phyloP scores from a whole-genome alignment of 2,329 filamentous ascomycete species.

The Talaromyces sp. region DNA sequence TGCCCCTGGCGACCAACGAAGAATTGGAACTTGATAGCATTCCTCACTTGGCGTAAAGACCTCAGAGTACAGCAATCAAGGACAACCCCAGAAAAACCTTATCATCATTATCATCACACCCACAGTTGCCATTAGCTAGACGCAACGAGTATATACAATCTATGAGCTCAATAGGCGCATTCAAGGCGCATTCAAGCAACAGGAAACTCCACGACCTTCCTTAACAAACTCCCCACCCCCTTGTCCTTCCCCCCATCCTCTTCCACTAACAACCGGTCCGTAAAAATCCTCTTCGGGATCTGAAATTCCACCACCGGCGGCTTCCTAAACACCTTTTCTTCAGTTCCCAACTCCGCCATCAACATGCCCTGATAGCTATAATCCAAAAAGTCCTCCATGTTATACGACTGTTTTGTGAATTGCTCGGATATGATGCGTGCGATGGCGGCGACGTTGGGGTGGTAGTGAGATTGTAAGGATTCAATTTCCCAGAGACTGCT shows the following conservation, averaged over 20 bases:
- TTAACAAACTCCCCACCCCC: conserved; percentile 35
- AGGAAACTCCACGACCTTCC: conserved; percentile 39
- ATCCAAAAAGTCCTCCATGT: conserved; percentile 94
- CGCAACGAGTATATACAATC: not conserved
- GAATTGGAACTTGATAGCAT: not conserved
- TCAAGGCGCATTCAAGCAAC: not conserved
- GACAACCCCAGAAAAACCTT: not conserved
- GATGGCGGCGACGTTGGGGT: conserved; percentile 92
- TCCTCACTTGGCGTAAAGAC: not conserved
- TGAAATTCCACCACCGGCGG: conserved; percentile 86
- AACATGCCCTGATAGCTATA: conserved; percentile 78
- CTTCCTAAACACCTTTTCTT: conserved; percentile 71
- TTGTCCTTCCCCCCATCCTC: conserved; percentile 41
- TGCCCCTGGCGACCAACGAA: not conserved
- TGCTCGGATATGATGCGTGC: conserved; percentile 93
- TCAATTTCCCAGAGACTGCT: conserved; percentile 94
- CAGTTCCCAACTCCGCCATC: conserved; percentile 67
- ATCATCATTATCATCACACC: not conserved
- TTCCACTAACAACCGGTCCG: conserved; percentile 39
- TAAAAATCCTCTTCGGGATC: conserved; percentile 82
- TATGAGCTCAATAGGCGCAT: not conserved
- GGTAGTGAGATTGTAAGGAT: conserved; percentile 86
- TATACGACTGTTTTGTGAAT: conserved; percentile 93
- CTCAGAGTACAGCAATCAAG: not conserved
- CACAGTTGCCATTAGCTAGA: not conserved